Evolutionary conservation across 164 flowering plant genomes (phyloP), one percentile per base, ranked within the genome.

Genomic region (Vitis labrusca): DNA sequence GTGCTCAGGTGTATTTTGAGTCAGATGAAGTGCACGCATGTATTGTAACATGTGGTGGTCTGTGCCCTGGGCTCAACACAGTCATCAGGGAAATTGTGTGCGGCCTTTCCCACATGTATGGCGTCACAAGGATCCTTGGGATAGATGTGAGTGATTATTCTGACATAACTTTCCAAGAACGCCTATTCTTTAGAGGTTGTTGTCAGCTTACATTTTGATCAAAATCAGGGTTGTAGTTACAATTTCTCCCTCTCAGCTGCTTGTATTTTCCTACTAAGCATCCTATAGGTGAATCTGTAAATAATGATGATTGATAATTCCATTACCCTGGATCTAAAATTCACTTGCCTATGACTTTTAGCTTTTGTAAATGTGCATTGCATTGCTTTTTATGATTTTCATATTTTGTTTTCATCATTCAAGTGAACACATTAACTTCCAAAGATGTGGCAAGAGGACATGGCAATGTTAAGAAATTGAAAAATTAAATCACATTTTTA

Each of bases 11-110:
- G 27, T 88, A 88, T 62, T 90, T 90, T 70, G 75, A 78, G 19
- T 52, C 87, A 5, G 94, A 83, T 60, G 89, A 88, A 51, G 94
- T 90, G 70, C 79, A 71, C 64, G 90, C 94, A 3, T 85, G 89
- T 60, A 85, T 90, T 57, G 94, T 90, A 16, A 90, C 94, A 57
- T 90, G 94, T 74, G 94, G 94, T 29, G 91, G 92, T 70, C 80
- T 88, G 7, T 90, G 94, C 71, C 94, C 94, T 30, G 92, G 94
- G n/a, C 83, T 90, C 51, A 90, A 90, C 79, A 88, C 92, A 3
- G 94, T 90, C 67, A 86, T 90, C 61, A 83, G 92, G 76, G 94
- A 90, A 73, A 77, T 88, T 68, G 94, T 88, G 1, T 81, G 86
- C 57, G 85, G 91, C 65, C 81, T 90, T 23, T 63, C 75, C 67